Base-by-base conservation (phyloP, 257 asterid genomes). In the Solanum etuberosum region DNA sequence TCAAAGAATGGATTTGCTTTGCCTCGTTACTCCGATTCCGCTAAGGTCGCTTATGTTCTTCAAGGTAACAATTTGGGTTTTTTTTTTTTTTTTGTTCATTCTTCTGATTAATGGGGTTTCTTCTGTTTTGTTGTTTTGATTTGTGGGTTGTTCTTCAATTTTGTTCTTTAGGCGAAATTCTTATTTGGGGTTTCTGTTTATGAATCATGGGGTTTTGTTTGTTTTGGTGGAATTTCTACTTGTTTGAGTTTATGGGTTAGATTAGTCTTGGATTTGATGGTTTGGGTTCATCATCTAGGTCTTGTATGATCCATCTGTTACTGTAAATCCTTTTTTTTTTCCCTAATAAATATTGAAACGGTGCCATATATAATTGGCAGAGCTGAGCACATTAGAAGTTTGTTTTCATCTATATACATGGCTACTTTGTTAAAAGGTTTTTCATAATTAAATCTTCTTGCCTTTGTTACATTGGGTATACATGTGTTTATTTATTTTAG, bases 21-120 rank as follows among this genome's bases (percentile, higher is more conserved):
- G 59, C 98, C 97, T 8, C 80, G 89, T 25, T 95, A 93, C 91
- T 94, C 94, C 40, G 96, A 95, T 89, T 95, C 95, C 72, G 94
- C 95, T 63, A 93, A 89, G 92, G 93, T 94, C 6, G 98, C 94
- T 7, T 93, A 93, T 73, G 98, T 94, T 82, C 97, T 94, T 87
- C 96, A 93, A 90, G 98, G 98, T 94, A 74, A 27, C 31, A 2
- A 77, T 25, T 42, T 42, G 12, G 83, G 83, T 0, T 25, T 6
- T 38, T 38, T 23, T 74, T 3, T 2, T 37, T 46, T 32, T 46
- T 46, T 37, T 34, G 6, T 37, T 37, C 1, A 37, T 51, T 51
- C 61, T 51, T 23, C 61, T 46, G n/a, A 5, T 34, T 34, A 18
- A 20, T 73, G 29, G 83, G 54, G 34, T 23, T 74, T 38, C 20